phyloP scores from a whole-genome alignment of 2,329 filamentous ascomycete species.

The Sphaerulina populicola region DNA sequence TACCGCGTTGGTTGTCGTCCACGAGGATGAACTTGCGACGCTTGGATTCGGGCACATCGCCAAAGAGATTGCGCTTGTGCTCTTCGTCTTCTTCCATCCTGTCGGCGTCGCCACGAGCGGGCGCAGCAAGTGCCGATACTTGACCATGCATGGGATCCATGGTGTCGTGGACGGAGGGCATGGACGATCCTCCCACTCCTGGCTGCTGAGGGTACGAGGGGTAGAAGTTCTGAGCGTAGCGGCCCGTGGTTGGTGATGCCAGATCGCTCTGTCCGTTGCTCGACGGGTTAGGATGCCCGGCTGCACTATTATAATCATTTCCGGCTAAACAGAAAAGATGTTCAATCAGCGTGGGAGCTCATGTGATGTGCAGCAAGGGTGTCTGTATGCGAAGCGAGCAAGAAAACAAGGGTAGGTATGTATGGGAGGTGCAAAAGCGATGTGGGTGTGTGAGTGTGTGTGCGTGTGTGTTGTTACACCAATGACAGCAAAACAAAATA shows the following conservation, averaged over 20 bases:
- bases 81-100: slow-evolving; percentile 49
- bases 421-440: neutral
- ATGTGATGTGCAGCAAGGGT: slow-evolving; percentile 25
- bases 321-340: slow-evolving; percentile 44
- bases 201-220: slow-evolving; percentile 56
- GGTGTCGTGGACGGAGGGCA: slow-evolving; percentile 57
- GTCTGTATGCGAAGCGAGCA: slow-evolving; percentile 24
- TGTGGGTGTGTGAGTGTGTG: neutral
- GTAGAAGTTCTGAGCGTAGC: slow-evolving; percentile 70
- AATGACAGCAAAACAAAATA: slow-evolving; percentile 27
- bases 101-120: slow-evolving; percentile 36
- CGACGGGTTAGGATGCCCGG: slow-evolving; percentile 58
- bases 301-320: slow-evolving; percentile 51
- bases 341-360: slow-evolving; percentile 37
- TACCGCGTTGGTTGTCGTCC: slow-evolving; percentile 74
- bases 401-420: slow-evolving; percentile 20
- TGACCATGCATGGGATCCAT: slow-evolving; percentile 40
- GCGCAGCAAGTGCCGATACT: slow-evolving; percentile 28
- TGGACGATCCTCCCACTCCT: slow-evolving; percentile 48
- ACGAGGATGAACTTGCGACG: slow-evolving; percentile 95
- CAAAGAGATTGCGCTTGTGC: slow-evolving; percentile 64
- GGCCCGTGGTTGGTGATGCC: slow-evolving; percentile 55
- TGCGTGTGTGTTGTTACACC: neutral
- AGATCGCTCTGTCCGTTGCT: slow-evolving; percentile 46
- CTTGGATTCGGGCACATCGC: slow-evolving; percentile 79